Evolutionary conservation across 2,329 filamentous ascomycete genomes (phyloP).

Genomic region (Monilinia vaccinii-corymbosi): DNA sequence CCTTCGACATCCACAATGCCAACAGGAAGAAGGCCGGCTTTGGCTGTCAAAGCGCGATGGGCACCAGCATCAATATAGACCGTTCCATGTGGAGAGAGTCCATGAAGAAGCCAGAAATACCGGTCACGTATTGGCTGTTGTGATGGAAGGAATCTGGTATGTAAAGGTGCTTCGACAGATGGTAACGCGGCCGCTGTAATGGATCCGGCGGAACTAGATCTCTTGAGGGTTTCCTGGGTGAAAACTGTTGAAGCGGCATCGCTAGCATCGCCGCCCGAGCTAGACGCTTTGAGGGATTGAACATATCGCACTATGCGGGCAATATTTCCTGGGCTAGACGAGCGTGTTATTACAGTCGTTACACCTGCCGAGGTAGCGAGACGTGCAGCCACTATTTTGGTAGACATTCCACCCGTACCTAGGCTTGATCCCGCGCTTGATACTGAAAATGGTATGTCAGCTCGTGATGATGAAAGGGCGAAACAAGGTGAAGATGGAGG

Average conservation of each 20-base stretch:
- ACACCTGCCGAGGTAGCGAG: conserved; percentile 91
- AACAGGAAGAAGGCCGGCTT: conserved; percentile 80
- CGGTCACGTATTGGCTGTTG: conserved; percentile 79
- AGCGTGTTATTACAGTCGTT: conserved; percentile 89
- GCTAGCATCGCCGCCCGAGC: conserved; percentile 10
- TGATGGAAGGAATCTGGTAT: conserved; percentile 88
- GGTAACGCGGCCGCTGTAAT: conserved; percentile 13
- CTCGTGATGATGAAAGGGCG: not conserved
- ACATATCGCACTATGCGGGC: conserved; percentile 75
- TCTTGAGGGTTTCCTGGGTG: conserved; percentile 14
- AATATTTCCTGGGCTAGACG: conserved; percentile 89
- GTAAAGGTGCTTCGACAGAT: conserved; percentile 49
- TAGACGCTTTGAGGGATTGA: conserved; percentile 45
- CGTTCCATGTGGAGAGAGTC: conserved; percentile 80
- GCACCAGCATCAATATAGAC: conserved; percentile 91
- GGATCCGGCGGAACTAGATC: conserved; percentile 11
- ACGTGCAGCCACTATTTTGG: conserved; percentile 89
- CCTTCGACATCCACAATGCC: conserved; percentile 89
- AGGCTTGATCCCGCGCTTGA: conserved; percentile 81
- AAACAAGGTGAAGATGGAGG: not conserved
- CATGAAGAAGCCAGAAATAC: conserved; percentile 95
- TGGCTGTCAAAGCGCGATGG: conserved; percentile 67
- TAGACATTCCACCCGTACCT: conserved; percentile 94
- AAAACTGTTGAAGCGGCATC: conserved; percentile 15
- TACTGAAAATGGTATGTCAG: conserved; percentile 38